Evolutionary conservation across 257 asterid genomes (phyloP).

Genomic region (Verbascum thapsus): DNA sequence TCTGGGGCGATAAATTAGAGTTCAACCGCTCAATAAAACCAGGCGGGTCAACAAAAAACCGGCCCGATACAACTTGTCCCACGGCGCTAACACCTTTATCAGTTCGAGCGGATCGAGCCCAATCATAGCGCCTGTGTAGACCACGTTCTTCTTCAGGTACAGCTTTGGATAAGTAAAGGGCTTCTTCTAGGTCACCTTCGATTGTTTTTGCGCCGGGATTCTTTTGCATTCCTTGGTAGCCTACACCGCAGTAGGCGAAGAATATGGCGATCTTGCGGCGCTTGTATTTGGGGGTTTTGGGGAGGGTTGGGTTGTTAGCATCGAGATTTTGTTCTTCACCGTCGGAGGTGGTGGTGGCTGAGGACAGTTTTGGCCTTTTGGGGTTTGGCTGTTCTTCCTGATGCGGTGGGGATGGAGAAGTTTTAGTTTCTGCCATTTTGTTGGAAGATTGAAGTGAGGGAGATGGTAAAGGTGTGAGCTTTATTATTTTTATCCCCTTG

Average conservation of each 20-base stretch:
- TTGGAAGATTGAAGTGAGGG: constrained; percentile 4
- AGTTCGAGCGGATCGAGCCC: constrained; percentile 91
- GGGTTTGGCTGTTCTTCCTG: constrained; percentile 38
- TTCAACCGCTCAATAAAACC: constrained; percentile 82
- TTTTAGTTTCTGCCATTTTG: constrained; percentile 51
- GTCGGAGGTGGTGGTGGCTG: constrained; percentile 60
- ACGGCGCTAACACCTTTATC: constrained; percentile 98
- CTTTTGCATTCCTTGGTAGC: constrained; percentile 97
- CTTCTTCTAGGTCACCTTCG: constrained; percentile 97
- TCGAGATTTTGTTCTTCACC: no score
- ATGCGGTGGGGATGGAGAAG: constrained; percentile 29
- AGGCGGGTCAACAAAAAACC: constrained; percentile 83
- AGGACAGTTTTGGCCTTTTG: constrained; percentile 78
- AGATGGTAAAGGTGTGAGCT: background rate
- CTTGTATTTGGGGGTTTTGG: constrained; percentile 60
- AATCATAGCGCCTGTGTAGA: constrained; percentile 58
- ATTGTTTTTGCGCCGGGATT: constrained; percentile 98
- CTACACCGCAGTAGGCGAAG: constrained; percentile 93
- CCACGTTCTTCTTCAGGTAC: constrained; percentile 85
- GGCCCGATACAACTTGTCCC: constrained; percentile 95
- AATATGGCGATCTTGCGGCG: constrained; percentile 91
- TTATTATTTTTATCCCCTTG: constrained; percentile 28
- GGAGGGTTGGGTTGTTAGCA: constrained; percentile 26
- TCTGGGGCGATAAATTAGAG: constrained; percentile 62
- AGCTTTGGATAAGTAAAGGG: constrained; percentile 73